Evolutionary conservation across 2,329 filamentous ascomycete genomes (phyloP).

Genomic region (Fusarium sp.): DNA sequence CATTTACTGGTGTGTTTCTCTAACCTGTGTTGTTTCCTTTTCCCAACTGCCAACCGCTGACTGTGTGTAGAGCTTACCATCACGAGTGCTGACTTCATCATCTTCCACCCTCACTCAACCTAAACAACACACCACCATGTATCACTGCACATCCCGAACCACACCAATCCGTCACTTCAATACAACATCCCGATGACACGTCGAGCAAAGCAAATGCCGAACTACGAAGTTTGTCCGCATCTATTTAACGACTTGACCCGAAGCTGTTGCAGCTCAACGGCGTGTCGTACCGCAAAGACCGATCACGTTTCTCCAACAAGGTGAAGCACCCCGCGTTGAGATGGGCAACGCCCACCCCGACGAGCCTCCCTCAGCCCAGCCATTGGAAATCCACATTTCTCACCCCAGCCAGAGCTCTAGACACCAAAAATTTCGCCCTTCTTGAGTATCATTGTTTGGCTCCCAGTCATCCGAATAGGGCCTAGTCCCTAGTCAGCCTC

Average conservation of each 20-base stretch:
- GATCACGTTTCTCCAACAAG: constrained; percentile 34
- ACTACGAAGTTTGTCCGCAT: constrained; percentile 31
- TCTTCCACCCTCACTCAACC: background rate
- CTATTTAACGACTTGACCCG: constrained; percentile 27
- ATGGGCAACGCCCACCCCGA: background rate
- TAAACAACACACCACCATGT: background rate
- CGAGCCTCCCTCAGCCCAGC: background rate
- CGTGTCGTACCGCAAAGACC: constrained; percentile 24
- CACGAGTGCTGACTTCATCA: background rate
- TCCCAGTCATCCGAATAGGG: constrained; percentile 24
- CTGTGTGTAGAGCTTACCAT: background rate
- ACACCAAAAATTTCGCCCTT: background rate
- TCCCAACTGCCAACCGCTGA: background rate
- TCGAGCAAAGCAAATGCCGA: constrained; percentile 15
- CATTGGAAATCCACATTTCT: background rate
- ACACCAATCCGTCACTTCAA: constrained; percentile 3
- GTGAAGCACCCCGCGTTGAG: constrained; percentile 11
- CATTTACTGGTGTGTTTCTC: background rate
- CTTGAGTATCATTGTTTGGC: background rate
- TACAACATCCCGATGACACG: background rate
- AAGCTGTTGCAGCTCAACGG: constrained; percentile 16
- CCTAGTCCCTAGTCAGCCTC: background rate
- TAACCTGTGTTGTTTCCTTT: background rate
- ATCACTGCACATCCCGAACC: constrained; percentile 14
- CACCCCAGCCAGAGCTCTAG: background rate